Percentiles rank a stretch among this genome's conserved stretches.
Conservation (phyloP, 2,329 filamentous ascomycete genomes). For the Pseudocercospora pini-densiflorae region DNA sequence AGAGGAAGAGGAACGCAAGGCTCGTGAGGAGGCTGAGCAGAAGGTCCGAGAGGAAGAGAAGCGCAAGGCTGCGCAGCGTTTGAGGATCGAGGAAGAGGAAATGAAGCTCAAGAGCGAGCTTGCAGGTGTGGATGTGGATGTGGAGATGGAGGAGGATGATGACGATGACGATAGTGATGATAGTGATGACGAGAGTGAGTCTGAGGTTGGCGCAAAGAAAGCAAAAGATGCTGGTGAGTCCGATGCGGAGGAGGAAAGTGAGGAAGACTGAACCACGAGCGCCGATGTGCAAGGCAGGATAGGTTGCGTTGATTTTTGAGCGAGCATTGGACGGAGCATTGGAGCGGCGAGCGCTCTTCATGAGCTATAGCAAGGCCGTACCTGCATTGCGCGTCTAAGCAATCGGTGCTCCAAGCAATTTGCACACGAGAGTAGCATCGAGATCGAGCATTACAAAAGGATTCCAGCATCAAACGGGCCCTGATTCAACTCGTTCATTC, state of each 20-base stretch:
- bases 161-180: not conserved
- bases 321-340: not conserved
- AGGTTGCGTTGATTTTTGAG: not conserved
- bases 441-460: not conserved
- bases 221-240: constrained; percentile 11
- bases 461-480: not conserved
- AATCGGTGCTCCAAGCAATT: no score
- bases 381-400: not conserved
- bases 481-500: not conserved
- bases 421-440: not conserved
- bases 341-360: not conserved
- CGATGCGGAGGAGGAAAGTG: constrained; percentile 19
- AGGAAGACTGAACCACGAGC: constrained; percentile 20
- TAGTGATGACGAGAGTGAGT: not conserved
- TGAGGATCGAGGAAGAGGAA: constrained; percentile 6
- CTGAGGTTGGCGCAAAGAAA: not conserved
- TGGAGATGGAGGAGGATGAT: constrained; percentile 26
- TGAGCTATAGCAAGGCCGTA: not conserved
- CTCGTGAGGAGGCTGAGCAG: constrained; percentile 14
- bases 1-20: constrained; percentile 9
- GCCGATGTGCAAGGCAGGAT: no score
- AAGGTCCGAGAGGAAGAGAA: not conserved
- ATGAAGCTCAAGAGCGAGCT: constrained; percentile 21
- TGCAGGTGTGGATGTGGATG: constrained; percentile 22
- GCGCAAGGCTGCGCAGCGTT: constrained; percentile 2